Evolutionary conservation across 108 stramenopile genomes (phyloP).

Genomic region (Tribonema minus): DNA sequence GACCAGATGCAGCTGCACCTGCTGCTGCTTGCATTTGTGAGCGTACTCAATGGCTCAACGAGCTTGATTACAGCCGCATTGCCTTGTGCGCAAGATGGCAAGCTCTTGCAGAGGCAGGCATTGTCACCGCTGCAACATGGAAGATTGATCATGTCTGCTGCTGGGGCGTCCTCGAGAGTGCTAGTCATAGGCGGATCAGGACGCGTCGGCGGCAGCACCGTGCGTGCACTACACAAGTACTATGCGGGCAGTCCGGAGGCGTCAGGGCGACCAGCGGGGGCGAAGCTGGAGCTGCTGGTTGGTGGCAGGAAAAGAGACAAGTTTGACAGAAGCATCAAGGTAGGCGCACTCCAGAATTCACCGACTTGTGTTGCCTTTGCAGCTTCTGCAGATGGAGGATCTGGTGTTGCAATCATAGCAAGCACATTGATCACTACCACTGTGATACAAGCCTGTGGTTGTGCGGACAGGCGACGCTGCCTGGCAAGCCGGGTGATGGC

Average conservation of each 20-base stretch:
- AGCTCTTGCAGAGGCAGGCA: too few relatives aligned
- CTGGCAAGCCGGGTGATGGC: too few relatives aligned
- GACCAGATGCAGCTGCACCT: too few relatives aligned
- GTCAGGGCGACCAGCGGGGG: constrained; percentile 21
- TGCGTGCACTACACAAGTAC: constrained; percentile 37
- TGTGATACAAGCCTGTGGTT: background rate
- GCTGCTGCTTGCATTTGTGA: too few relatives aligned
- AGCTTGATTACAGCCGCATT: too few relatives aligned
- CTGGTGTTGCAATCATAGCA: background rate
- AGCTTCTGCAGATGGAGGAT: background rate
- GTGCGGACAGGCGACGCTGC: too few relatives aligned
- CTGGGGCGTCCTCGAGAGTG: too few relatives aligned
- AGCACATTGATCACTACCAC: background rate
- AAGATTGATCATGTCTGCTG: too few relatives aligned
- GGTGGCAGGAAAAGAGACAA: constrained; percentile 31
- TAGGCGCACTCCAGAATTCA: background rate
- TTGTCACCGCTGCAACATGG: too few relatives aligned
- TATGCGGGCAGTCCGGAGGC: too few relatives aligned
- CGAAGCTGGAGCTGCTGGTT: constrained; percentile 14
- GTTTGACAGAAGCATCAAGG: constrained; percentile 30
- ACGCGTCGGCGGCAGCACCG: constrained; percentile 35
- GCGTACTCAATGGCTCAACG: too few relatives aligned
- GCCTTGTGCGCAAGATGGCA: too few relatives aligned
- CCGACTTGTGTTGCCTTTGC: background rate
- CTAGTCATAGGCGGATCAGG: constrained; percentile 38